Percentiles rank a stretch among this genome's conserved stretches.
Conservation (phyloP, 2,329 filamentous ascomycete genomes). For the Neonectria punicea region DNA sequence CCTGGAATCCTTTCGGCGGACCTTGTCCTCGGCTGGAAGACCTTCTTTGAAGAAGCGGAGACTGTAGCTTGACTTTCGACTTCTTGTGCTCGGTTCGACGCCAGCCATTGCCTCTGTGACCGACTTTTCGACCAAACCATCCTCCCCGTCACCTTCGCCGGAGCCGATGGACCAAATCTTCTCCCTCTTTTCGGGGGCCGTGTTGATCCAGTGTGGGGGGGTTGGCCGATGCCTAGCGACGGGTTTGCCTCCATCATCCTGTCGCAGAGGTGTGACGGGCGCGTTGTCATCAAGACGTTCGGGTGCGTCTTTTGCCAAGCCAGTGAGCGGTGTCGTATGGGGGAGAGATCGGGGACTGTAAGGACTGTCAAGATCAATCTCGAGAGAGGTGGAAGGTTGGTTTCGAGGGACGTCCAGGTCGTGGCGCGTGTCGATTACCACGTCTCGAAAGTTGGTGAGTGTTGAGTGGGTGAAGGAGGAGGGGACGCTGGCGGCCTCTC, state of each 20-base stretch:
- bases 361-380: conserved; percentile 44
- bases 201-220: conserved; percentile 57
- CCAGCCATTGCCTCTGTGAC: conserved; percentile 70
- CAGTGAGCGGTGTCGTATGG: conserved; percentile 44
- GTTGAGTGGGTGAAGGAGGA: conserved; percentile 47
- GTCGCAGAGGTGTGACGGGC: conserved; percentile 20
- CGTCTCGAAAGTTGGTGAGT: conserved; percentile 49
- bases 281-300: conserved; percentile 29
- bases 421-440: conserved; percentile 50
- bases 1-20: conserved; percentile 62
- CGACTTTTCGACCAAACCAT: conserved; percentile 72
- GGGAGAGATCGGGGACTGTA: conserved; percentile 40
- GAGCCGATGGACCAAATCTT: conserved; percentile 74
- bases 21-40: conserved; percentile 66
- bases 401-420: conserved; percentile 45
- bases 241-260: conserved; percentile 31
- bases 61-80: conserved; percentile 74
- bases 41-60: conserved; percentile 75
- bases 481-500: conserved; percentile 46
- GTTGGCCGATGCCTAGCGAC: conserved; percentile 41
- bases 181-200: conserved; percentile 67
- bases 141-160: conserved; percentile 58
- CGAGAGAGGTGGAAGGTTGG: conserved; percentile 48
- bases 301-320: conserved; percentile 35
- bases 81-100: conserved; percentile 71